phyloP scores from a whole-genome alignment of 768 basidiomycete species.

The Boletus rubescentipes region DNA sequence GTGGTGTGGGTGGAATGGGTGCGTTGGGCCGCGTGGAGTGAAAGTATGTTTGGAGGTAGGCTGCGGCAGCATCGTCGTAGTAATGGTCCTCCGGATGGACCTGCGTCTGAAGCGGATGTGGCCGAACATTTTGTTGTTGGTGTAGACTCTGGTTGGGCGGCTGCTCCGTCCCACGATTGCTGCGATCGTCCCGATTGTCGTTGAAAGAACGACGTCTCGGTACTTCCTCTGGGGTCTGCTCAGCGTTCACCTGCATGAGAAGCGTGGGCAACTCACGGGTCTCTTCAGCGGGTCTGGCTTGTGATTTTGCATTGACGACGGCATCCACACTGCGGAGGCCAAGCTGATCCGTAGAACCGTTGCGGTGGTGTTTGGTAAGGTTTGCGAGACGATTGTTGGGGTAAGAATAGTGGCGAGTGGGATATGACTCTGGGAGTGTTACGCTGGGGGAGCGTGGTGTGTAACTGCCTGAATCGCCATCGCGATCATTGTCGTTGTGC shows the following conservation, averaged over 20 bases:
- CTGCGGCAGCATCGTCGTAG: slow-evolving; percentile 59
- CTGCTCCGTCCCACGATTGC: slow-evolving; percentile 22
- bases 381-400: slow-evolving; percentile 32
- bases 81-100: slow-evolving; percentile 58
- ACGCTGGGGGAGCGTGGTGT: slow-evolving; percentile 70
- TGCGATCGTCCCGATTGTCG: slow-evolving; percentile 24
- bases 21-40: slow-evolving; percentile 66
- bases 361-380: slow-evolving; percentile 51
- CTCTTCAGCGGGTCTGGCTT: slow-evolving; percentile 27
- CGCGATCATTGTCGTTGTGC: slow-evolving; percentile 35
- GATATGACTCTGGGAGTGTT: slow-evolving; percentile 51
- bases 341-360: slow-evolving; percentile 60
- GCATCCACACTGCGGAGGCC: slow-evolving; percentile 61
- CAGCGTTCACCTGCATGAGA: slow-evolving; percentile 13
- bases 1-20: slow-evolving; percentile 78
- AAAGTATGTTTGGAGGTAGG: slow-evolving; percentile 60
- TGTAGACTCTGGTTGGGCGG: slow-evolving; percentile 14
- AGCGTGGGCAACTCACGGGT: slow-evolving; percentile 27
- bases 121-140: slow-evolving; percentile 30
- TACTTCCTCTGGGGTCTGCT: slow-evolving; percentile 19
- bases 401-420: slow-evolving; percentile 33
- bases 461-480: slow-evolving; percentile 54
- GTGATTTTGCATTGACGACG: slow-evolving; percentile 48
- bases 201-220: slow-evolving; percentile 15
- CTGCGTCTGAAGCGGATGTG: slow-evolving; percentile 40